Base-by-base conservation (phyloP, 139 green algal genomes). In the Chlamydomonas sphaeroides region DNA sequence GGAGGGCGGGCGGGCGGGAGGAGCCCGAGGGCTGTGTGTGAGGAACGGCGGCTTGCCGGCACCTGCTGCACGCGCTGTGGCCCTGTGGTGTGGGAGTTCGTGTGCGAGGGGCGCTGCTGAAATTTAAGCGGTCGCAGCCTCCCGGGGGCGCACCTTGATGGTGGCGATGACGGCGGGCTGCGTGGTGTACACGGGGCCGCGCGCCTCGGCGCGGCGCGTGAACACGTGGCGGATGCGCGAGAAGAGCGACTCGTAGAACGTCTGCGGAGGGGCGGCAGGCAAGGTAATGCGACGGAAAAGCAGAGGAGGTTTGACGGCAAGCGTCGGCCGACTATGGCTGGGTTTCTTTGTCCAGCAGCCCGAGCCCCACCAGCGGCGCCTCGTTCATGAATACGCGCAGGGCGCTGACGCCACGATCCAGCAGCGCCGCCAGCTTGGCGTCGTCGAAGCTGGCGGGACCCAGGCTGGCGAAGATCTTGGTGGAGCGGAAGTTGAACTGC, bases 381-480 rank as follows among this genome's bases (percentile, higher is more conserved):
- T 78, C 57, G 35, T 61, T 23, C 63, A 86, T 39, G 71, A 82
- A 77, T 71, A 86, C 72, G 48, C 81, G 71, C 18, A 82, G 30
- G 36, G 94, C 72, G 66, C 79, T 73, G 17, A 89, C 84, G 26
- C 93, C 93, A 6, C 87, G 78, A 36, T 85, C 86, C 63, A 96
- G 84, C 70, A 88, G 83, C 35, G 87, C 65, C 57, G 95, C 78
- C 21, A 88, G 78, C 42, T 84, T 72, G 39, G 86, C 80, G 10
- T 82, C 69, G 42, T 67, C 78, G 79, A 87, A 89, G 65, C 87
- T 94, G 67, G 86, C 75, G 17, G 93, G 93, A 33, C 92, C 92
- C 39, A 95, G 83, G 1, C 87, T 93, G 78, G 88, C 91, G 21
- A 95, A 68, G 62, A 95, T 92, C 87, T 94, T 93, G 48, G 83